Evolutionary conservation across 805 yeast genomes (phyloP).

Genomic region (Metschnikowia hibisci): DNA sequence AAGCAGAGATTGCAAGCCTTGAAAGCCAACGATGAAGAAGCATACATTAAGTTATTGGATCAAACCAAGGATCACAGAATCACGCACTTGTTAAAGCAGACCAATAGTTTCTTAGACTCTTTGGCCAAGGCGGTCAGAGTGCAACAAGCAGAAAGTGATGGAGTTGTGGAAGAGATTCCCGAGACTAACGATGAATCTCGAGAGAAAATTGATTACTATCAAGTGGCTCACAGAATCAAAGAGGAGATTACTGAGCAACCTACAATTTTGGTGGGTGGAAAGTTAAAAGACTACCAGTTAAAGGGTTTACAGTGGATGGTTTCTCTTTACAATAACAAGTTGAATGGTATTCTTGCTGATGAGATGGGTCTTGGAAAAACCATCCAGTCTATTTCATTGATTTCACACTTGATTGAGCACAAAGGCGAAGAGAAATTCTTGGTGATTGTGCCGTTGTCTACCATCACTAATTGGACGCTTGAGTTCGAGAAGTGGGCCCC

Average conservation of each 20-base stretch:
- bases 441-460: constrained; percentile 79
- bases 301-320: constrained; percentile 69
- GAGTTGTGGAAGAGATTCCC: constrained; percentile 29
- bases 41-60: constrained; percentile 75
- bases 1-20: constrained; percentile 83
- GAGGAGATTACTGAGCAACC: constrained; percentile 70
- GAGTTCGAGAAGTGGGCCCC: constrained; percentile 93
- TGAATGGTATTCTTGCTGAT: constrained; percentile 63
- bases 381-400: constrained; percentile 72
- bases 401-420: constrained; percentile 64
- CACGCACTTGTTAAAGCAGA: constrained; percentile 76
- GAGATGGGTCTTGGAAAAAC: constrained; percentile 70
- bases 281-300: constrained; percentile 69
- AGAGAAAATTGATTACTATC: constrained; percentile 73
- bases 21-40: constrained; percentile 86
- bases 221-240: constrained; percentile 72
- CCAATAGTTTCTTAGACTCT: constrained; percentile 72
- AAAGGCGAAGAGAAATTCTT: constrained; percentile 70
- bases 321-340: constrained; percentile 54
- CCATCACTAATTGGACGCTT: constrained; percentile 79
- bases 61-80: constrained; percentile 86
- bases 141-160: constrained; percentile 56
- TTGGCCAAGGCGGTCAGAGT: constrained; percentile 74
- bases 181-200: constrained; percentile 48
- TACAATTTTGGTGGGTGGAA: constrained; percentile 67